These are phyloP conservation scores for Cicer arietinum DNA, from an alignment of 306 rosid species.

Conservation along the genomic window DNA sequence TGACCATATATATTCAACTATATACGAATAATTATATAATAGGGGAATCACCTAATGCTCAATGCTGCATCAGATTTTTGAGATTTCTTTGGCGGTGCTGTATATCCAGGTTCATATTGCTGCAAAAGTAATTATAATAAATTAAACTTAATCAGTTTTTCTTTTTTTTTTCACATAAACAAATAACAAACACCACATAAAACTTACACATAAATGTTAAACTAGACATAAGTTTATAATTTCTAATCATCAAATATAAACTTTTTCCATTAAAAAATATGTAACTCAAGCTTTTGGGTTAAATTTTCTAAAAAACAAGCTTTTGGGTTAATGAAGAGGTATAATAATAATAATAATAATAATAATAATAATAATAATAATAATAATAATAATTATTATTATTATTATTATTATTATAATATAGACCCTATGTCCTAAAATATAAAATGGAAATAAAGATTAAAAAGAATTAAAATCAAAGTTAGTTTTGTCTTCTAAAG, in stretches of 20 bases:
- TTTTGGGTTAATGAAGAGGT: not conserved
- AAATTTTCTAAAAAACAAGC: not conserved
- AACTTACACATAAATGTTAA: too few relatives aligned
- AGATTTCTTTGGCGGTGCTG: constrained; percentile 68
- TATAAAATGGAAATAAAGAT: too few relatives aligned
- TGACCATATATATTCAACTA: not conserved
- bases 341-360: not conserved
- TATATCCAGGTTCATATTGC: constrained; percentile 90
- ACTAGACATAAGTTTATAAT: too few relatives aligned
- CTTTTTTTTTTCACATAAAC: too few relatives aligned
- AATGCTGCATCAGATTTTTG: constrained; percentile 64
- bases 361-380: not conserved
- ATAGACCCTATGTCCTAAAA: too few relatives aligned
- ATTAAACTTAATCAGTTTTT: not conserved
- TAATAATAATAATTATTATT: too few relatives aligned
- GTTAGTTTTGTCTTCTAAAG: too few relatives aligned
- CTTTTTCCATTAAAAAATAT: too few relatives aligned
- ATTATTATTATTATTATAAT: too few relatives aligned
- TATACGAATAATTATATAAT: not conserved
- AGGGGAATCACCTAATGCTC: constrained; percentile 66
- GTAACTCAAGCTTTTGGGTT: not conserved
- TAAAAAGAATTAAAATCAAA: too few relatives aligned
- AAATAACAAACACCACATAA: too few relatives aligned
- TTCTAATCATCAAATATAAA: too few relatives aligned
- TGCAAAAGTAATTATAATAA: constrained; percentile 39